Evolutionary conservation across 2,329 filamentous ascomycete genomes (phyloP), one percentile per base, ranked within the genome.

Genomic region (Calonectria ilicicola): DNA sequence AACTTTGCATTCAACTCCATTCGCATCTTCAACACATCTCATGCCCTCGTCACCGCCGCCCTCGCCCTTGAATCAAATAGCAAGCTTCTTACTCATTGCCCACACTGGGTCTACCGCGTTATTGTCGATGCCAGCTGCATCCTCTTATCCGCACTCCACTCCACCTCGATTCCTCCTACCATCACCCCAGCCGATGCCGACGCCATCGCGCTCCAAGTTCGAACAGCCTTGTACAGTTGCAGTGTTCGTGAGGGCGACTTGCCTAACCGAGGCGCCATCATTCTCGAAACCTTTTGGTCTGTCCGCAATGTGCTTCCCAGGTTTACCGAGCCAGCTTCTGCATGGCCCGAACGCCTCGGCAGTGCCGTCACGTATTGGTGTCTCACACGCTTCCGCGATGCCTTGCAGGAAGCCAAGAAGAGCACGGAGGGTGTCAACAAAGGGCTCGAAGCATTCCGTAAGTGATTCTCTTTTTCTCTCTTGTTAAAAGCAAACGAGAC

Each of bases 341-440:
- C 86, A 42, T 83, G 81, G 80, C 84, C 85, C 3, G 84, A 86
- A 71, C 85, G 89, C 1, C 83, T 90, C 5, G 85, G 86, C 19
- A 87, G 87, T 3, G 86, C 87, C 63, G 82, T 89, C 38, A 86
- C 86, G 5, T 88, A 87, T 72, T 88, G 87, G 75, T 90, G 88
- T 72, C 81, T 91, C 8, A 80, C 84, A 40, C 80, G 84, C 42
- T 80, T 90, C 87, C 86, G 89, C 82, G 77, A 80, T 77, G 63
- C 83, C 82, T 46, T 89, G 32, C 83, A 86, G 40, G 80, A 82
- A 51, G 82, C 83, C 10, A 77, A 83, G 81, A 79, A 77, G 75
- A 79, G 79, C 74, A 80, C 79, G 19, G 77, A 83, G 62, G 72
- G 78, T 15, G 78, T 80, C 21, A 82, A 80, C 51, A 80, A 78